Base-by-base conservation (phyloP, 108 stramenopile genomes). In the Hondaea fermentalgiana region DNA sequence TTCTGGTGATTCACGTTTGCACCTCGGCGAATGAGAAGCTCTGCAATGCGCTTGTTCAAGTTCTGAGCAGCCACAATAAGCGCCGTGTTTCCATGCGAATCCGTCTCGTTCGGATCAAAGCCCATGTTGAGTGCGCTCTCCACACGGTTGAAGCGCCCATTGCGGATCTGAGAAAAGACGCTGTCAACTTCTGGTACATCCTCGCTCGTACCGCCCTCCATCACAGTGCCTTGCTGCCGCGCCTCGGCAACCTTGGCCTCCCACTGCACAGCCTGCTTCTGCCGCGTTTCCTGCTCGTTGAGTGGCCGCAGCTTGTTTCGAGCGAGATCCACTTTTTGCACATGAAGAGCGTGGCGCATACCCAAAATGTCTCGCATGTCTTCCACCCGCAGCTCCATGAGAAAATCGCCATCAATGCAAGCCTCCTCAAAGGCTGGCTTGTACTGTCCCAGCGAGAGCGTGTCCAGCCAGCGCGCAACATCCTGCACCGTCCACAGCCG, bases 351-450 rank as follows among this genome's bases (percentile, higher is more conserved):
- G 87, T 97, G 96, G 90, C 96, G 95, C 57, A 97, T 94, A 19
- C 96, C 96, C n/a, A 97, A 88, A 6, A 95, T 96, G 91, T 95
- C 95, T 64, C 92, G 92, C 87, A 97, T 89, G 89, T 97, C 96
- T 60, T 97, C 96, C 87, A 96, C 96, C 60, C 93, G 95, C 49
- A 97, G 93, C 72, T 96, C 95, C 71, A 95, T 95, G 55, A 97
- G 90, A 91, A 97, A 96, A 42, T 93, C 92, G 10, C 96, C 96
- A 88, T 97, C 96, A 19, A 97, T 94, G 2, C 96, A 95, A 16
- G 95, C 96, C 60, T 96, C 95, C 21, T 89, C 91, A 72, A 97
- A 97, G n/a, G 96, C 92, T 42, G 95, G 94, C 60, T 92, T 92
- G 87, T 97, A 97, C 89, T 96, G 95, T 21, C 94, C 92, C 71